Conservation (phyloP, 805 yeast genomes). For the Candida nemodendra region DNA sequence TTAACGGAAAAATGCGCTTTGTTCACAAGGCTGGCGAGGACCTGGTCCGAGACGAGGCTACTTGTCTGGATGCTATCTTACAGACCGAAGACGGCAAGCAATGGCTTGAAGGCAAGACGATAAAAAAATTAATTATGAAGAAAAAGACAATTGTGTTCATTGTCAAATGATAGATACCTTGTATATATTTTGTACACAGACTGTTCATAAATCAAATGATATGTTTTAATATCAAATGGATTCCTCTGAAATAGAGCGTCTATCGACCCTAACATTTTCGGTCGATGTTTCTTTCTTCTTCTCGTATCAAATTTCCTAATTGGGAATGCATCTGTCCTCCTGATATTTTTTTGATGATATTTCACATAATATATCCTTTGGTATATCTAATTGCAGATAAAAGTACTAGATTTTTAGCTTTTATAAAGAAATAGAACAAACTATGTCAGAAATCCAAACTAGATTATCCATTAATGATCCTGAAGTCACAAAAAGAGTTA, state of each 20-base stretch:
- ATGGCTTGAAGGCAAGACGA: slow-evolving; percentile 40
- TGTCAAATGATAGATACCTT: slow-evolving; percentile 8
- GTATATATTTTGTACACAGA: background rate
- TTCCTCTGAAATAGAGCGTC: no score
- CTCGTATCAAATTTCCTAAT: slow-evolving; percentile 11
- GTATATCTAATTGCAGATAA: no score
- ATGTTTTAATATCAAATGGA: background rate
- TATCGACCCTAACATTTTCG: no score
- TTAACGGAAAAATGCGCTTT: slow-evolving; percentile 71
- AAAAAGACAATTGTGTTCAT: slow-evolving; percentile 27
- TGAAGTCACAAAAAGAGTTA: no score
- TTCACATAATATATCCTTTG: no score
- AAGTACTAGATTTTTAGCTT: no score
- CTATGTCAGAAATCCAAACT: background rate
- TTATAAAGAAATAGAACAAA: no score
- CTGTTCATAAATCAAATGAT: background rate
- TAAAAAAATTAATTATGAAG: slow-evolving; percentile 57
- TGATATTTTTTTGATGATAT: no score
- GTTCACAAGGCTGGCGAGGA: slow-evolving; percentile 34
- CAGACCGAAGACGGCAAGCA: slow-evolving; percentile 37
- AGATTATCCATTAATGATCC: background rate
- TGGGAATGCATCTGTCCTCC: slow-evolving; percentile 6
- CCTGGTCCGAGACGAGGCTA: slow-evolving; percentile 36
- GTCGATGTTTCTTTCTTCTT: no score
- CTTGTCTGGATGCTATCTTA: slow-evolving; percentile 37